phyloP scores from a whole-genome alignment of 2,329 filamentous ascomycete genomes.

The Trichoderma sp. region DNA sequence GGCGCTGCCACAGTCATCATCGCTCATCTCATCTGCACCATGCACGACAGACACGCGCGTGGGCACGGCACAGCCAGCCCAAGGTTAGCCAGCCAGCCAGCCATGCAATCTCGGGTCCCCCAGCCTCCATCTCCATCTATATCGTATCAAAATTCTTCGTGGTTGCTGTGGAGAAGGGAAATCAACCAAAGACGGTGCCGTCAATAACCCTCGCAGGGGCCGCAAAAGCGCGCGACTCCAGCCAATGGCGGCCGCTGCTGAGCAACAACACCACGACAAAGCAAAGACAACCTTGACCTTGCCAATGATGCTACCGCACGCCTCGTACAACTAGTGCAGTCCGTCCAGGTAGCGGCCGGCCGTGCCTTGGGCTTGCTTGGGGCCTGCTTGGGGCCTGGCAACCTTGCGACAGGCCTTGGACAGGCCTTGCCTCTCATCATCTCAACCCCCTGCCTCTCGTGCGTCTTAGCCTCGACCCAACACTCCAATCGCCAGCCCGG shows the following conservation, averaged over 20 bases:
- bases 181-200: neutral
- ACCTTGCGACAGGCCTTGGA: neutral
- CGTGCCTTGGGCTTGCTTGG: neutral
- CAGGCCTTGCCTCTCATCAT: slow-evolving; percentile 15
- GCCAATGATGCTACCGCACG: neutral
- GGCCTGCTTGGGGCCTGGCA: neutral
- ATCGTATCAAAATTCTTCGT: neutral
- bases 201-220: slow-evolving; percentile 6
- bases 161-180: slow-evolving; percentile 21
- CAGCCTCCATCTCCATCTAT: neutral
- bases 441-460: slow-evolving; percentile 12
- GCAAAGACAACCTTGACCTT: neutral
- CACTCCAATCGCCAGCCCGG: slow-evolving; percentile 14
- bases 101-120: slow-evolving; percentile 7
- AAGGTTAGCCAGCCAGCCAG: slow-evolving; percentile 1
- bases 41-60: slow-evolving; percentile 20
- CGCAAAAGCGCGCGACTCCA: neutral
- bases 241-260: slow-evolving; percentile 10
- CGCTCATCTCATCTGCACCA: slow-evolving; percentile 13
- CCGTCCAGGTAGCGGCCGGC: neutral
- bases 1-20: slow-evolving; percentile 9
- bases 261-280: neutral
- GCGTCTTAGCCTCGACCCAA: slow-evolving; percentile 10
- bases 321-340: neutral
- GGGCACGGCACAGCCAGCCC: neutral